Percentiles rank a stretch among this genome's conserved stretches.
Conservation (phyloP, 441 rosid genomes). For the Sinapis alba region DNA sequence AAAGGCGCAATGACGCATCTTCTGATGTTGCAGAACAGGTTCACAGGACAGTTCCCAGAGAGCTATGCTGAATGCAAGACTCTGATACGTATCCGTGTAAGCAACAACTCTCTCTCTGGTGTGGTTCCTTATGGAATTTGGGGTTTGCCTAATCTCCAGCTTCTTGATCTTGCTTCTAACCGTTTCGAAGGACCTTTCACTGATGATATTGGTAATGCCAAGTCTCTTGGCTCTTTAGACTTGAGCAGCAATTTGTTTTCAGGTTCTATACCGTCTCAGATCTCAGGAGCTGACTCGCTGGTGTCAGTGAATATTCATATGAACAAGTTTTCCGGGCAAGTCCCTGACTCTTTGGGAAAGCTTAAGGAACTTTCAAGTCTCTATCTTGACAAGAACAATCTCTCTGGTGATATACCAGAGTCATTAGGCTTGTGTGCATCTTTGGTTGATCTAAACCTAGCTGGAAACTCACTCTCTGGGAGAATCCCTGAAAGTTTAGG, state of each 20-base stretch:
- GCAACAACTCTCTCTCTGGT: slow-evolving; percentile 57
- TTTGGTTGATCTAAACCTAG: slow-evolving; percentile 46
- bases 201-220: slow-evolving; percentile 48
- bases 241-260: slow-evolving; percentile 48
- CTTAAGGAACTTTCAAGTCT: slow-evolving; percentile 52
- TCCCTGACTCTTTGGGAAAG: slow-evolving; percentile 47
- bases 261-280: slow-evolving; percentile 49
- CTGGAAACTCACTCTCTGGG: slow-evolving; percentile 54
- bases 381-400: slow-evolving; percentile 43
- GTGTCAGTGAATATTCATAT: slow-evolving; percentile 45
- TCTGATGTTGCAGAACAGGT: slow-evolving; percentile 53
- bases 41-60: slow-evolving; percentile 53
- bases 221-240: slow-evolving; percentile 52
- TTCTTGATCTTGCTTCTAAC: slow-evolving; percentile 56
- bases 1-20: slow-evolving; percentile 50
- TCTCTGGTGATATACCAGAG: slow-evolving; percentile 52
- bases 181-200: slow-evolving; percentile 46
- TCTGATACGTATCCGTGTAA: slow-evolving; percentile 52
- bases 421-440: slow-evolving; percentile 52
- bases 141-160: slow-evolving; percentile 56
- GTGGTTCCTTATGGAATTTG: slow-evolving; percentile 54
- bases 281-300: slow-evolving; percentile 50
- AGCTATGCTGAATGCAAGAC: slow-evolving; percentile 49
- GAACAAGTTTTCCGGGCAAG: slow-evolving; percentile 49
- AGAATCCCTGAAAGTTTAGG: slow-evolving; percentile 54